A percentile compares a stretch with the other conserved stretches of the same genome.
These are phyloP conservation scores for Cardamine occulta DNA, from an alignment of 345 rosid species.

Conservation along the genomic window DNA sequence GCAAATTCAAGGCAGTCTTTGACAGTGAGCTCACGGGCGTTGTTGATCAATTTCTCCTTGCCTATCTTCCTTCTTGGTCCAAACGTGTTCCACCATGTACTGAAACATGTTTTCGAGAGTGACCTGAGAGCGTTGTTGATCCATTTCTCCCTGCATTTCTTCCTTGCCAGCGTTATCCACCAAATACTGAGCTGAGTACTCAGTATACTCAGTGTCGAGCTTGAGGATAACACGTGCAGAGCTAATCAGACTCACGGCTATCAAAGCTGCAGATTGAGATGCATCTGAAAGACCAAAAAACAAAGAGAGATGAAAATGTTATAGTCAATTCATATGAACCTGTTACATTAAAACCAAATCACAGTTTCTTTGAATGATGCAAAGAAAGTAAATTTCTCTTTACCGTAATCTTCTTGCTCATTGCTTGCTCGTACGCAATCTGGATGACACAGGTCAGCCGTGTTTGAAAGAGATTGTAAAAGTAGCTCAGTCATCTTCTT, in stretches of 20 bases:
- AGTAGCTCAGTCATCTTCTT: not conserved
- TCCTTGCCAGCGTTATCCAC: conserved; percentile 14
- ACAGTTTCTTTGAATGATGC: not conserved
- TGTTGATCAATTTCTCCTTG: conserved; percentile 6
- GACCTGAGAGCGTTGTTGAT: not conserved
- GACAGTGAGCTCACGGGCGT: not conserved
- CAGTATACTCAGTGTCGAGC: conserved; percentile 14
- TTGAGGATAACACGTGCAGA: conserved; percentile 14
- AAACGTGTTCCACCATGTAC: conserved; percentile 19
- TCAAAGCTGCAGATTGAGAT: conserved; percentile 10
- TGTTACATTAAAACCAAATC: not conserved
- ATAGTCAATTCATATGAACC: not conserved
- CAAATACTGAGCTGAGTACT: conserved; percentile 35
- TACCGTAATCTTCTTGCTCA: conserved; percentile 14
- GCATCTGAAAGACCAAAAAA: conserved; percentile 11
- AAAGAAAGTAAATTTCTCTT: not conserved
- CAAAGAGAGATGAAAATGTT: not conserved
- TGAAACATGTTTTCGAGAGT: not conserved
- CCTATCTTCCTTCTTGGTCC: not conserved
- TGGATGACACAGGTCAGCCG: not conserved
- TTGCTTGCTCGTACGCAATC: conserved; percentile 4
- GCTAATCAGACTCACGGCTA: conserved; percentile 16
- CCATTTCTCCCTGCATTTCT: not conserved
- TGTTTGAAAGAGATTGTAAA: not conserved
- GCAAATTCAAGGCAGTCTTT: conserved; percentile 12